Conservation (phyloP, 2,329 filamentous ascomycete genomes). For the Fusarium odoratissimum region DNA sequence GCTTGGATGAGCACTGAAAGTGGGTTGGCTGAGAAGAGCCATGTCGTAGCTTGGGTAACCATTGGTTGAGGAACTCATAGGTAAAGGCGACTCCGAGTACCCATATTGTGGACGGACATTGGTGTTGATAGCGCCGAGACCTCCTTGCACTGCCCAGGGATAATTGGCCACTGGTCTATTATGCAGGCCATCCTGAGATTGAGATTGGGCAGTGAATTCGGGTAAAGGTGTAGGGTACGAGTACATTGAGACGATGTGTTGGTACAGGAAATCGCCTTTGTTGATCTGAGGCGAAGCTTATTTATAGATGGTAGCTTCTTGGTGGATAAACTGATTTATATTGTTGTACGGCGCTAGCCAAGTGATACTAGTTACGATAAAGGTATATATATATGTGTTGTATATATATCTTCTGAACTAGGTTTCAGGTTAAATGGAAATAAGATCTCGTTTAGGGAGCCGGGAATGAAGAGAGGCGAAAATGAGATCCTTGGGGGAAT, state of each 20-base stretch:
- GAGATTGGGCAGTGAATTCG: constrained; percentile 12
- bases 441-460: constrained; percentile 5
- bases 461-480: constrained; percentile 12
- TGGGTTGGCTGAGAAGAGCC: background rate
- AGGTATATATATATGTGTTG: background rate
- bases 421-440: background rate
- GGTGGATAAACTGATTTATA: background rate
- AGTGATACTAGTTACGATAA: background rate
- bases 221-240: constrained; percentile 7
- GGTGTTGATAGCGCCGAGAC: constrained; percentile 15
- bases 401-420: constrained; percentile 1
- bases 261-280: background rate
- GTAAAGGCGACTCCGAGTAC: constrained; percentile 13
- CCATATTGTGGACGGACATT: constrained; percentile 4
- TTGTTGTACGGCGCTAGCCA: background rate
- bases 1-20: background rate
- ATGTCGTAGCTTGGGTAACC: background rate
- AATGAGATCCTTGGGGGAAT: background rate
- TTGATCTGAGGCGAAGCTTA: constrained; percentile 22
- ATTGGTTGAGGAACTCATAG: constrained; percentile 6
- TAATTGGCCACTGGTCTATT: constrained; percentile 16
- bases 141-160: constrained; percentile 7
- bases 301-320: background rate
- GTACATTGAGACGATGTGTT: constrained; percentile 19
- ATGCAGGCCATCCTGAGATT: background rate